Base-by-base conservation (phyloP, 495 filamentous ascomycete genomes). In the Amorphotheca resinae region DNA sequence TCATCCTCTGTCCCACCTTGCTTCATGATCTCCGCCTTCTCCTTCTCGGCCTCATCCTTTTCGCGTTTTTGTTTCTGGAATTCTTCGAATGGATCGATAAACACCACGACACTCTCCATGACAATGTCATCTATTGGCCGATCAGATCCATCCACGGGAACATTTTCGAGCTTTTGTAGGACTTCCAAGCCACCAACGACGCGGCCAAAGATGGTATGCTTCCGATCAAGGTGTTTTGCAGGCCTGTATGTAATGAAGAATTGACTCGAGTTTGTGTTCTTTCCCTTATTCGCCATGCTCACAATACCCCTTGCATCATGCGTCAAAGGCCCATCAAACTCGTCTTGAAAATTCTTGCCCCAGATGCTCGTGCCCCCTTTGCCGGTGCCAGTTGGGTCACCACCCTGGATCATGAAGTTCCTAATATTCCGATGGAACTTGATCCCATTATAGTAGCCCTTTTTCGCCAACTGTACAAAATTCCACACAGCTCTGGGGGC, bases 331-430 rank as follows among this genome's bases (percentile, higher is more conserved):
- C 88, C 87, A 20, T 95, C 87, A 41, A 95, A 80, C 55, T 98
- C 93, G 59, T 98, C 91, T 22, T 79, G 67, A 56, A 98, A 98
- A 46, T 80, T 80, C 61, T 86, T 87, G 33, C 81, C 81, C 91
- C 91, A 96, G 44, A 88, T 72, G 53, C 79, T 86, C 31, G 73
- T 66, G 0, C 91, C 91, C n/a, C 89, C 89, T 28, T 82, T 69
- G 7, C 91, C 91, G 1, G 86, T 93, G 0, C 87, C 88, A 0
- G 84, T 84, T 0, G 91, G 91, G 57, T 98, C 91, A 46, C 91
- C 91, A 42, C 93, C 93, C 57, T 99, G 91, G 44, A 96, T 83
- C 91, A 99, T 99, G 61, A 99, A 99, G 46, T 83, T 86, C 20
- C 74, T 73, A 54, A 99, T 95, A 57, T 87, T 93, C 38, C 91